These are phyloP conservation scores for Astrephomene gubernaculifera DNA, from an alignment of 139 green algal genomes.

Conservation along the genomic window DNA sequence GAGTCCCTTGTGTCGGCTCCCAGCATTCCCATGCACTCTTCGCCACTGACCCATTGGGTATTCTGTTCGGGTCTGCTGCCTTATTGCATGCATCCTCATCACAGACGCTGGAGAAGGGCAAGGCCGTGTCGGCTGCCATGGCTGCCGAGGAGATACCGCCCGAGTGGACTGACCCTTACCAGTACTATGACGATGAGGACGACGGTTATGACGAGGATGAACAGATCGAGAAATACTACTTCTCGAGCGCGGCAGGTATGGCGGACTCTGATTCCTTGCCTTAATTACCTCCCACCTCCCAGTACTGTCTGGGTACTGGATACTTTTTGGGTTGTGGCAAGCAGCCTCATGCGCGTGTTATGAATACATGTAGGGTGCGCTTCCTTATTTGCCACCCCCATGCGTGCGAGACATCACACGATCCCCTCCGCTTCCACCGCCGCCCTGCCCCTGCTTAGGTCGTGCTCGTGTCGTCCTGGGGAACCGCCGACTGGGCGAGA, in stretches of 20 bases:
- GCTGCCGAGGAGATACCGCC: conserved; percentile 30
- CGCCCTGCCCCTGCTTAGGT: too few species aligned
- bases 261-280: too few species aligned
- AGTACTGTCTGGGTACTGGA: too few species aligned
- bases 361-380: too few species aligned
- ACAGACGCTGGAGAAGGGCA: conserved; percentile 55
- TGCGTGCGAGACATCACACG: neutral
- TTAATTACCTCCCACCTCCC: too few species aligned
- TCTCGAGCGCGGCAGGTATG: conserved; percentile 69
- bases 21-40: neutral
- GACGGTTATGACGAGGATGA: conserved; percentile 69
- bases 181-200: conserved; percentile 79
- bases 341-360: too few species aligned
- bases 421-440: neutral
- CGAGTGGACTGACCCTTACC: conserved; percentile 63
- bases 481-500: conserved; percentile 85
- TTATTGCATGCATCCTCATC: too few species aligned
- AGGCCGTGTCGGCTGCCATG: conserved; percentile 45
- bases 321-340: too few species aligned
- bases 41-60: neutral
- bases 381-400: neutral
- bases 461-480: conserved; percentile 76
- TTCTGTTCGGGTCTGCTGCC: too few species aligned
- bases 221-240: conserved; percentile 82
- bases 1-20: too few species aligned